A percentile compares a stretch with the other conserved stretches of the same genome.
phyloP scores from a whole-genome alignment of 805 yeast species.

The Lipomyces spencermartinsiae region DNA sequence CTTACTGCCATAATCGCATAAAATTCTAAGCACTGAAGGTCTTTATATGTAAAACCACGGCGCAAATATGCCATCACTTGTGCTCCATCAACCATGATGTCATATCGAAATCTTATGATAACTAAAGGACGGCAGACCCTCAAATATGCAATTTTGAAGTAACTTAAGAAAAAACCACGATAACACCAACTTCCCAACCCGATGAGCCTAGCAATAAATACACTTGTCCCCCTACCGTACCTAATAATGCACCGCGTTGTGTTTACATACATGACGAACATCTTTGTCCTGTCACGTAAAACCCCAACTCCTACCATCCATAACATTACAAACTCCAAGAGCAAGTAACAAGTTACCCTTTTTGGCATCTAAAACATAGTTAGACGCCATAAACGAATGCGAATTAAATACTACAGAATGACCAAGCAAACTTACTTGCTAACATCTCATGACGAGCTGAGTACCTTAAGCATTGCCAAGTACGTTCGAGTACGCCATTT shows the following conservation, averaged over 20 bases:
- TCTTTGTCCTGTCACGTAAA: not conserved
- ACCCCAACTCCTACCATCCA: not conserved
- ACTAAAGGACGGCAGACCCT: too few species aligned
- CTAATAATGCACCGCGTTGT: not conserved
- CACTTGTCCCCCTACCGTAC: not conserved
- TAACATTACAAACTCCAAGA: not conserved
- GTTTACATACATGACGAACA: not conserved
- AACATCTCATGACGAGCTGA: not conserved
- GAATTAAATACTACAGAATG: not conserved
- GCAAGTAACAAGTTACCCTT: not conserved
- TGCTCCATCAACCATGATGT: too few species aligned
- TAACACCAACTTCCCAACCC: not conserved
- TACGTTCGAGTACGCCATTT: slow-evolving; percentile 52
- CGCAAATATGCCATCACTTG: not conserved
- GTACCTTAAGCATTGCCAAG: slow-evolving; percentile 48
- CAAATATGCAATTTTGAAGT: not conserved
- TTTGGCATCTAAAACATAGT: not conserved
- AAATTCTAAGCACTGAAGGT: too few species aligned
- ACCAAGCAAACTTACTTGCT: not conserved
- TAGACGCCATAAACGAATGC: not conserved
- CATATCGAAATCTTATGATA: too few species aligned
- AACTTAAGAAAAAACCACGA: not conserved
- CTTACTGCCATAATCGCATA: too few species aligned
- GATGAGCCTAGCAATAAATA: not conserved
- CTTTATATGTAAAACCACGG: not conserved